These are phyloP conservation scores for Bacterosira constricta DNA, from an alignment of 108 stramenopile genomes.

Conservation along the genomic window DNA sequence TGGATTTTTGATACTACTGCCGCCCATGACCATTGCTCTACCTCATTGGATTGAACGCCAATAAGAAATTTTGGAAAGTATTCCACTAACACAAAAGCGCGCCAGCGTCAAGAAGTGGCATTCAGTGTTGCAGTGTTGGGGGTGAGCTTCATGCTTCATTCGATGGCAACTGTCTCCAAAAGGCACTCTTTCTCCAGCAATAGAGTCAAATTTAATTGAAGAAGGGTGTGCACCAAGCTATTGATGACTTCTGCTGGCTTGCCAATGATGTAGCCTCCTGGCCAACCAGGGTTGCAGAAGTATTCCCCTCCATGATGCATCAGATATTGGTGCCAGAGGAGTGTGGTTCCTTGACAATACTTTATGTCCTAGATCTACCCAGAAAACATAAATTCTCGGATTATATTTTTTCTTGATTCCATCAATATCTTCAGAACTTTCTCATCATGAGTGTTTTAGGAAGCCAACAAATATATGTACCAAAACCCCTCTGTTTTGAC, in stretches of 20 bases:
- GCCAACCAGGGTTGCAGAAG: conserved; percentile 44
- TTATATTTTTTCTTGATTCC: too few relatives aligned
- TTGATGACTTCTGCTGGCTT: conserved; percentile 41
- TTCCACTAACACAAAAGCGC: conserved; percentile 1
- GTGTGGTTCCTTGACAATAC: conserved; percentile 36
- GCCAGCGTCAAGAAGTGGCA: neutral
- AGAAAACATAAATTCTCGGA: too few relatives aligned
- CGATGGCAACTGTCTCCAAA: conserved; percentile 22
- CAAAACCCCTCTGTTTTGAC: too few relatives aligned
- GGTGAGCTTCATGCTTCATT: too few relatives aligned
- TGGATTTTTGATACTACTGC: conserved; percentile 26
- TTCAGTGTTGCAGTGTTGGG: neutral
- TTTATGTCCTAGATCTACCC: too few relatives aligned
- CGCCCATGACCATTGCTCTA: conserved; percentile 7
- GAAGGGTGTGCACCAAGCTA: conserved; percentile 26
- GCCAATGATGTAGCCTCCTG: conserved; percentile 6
- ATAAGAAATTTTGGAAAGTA: neutral
- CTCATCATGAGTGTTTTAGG: too few relatives aligned
- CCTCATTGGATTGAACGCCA: conserved; percentile 14
- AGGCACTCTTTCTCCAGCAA: neutral
- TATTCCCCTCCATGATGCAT: conserved; percentile 53
- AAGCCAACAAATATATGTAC: too few relatives aligned
- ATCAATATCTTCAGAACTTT: too few relatives aligned
- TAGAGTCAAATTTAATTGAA: neutral
- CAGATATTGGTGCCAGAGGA: conserved; percentile 42